phyloP scores from a whole-genome alignment of 176 grass and related monocot species.

The Saccharum officinarum region DNA sequence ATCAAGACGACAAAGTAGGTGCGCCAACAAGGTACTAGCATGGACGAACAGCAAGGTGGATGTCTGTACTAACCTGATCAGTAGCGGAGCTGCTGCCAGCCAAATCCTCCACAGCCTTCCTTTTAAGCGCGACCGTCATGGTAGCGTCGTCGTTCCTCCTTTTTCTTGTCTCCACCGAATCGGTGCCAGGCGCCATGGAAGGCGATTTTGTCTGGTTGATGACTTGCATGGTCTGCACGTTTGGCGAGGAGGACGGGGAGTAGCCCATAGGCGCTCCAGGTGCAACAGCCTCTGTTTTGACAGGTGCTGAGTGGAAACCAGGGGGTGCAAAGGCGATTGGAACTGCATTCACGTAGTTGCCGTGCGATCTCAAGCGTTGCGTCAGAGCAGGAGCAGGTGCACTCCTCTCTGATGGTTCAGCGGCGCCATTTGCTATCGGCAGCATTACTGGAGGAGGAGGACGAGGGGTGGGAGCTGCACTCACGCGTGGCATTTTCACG shows the following conservation, averaged over 20 bases:
- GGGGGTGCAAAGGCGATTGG: slow-evolving; percentile 8
- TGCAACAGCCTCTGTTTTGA: neutral
- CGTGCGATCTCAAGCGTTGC: neutral
- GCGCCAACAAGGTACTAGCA: neutral
- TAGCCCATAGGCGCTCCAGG: neutral
- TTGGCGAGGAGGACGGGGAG: neutral
- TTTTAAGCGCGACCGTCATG: neutral
- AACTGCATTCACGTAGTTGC: neutral
- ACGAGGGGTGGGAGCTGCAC: neutral
- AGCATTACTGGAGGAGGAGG: neutral
- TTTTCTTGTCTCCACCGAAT: slow-evolving; percentile 23
- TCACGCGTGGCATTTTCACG: neutral
- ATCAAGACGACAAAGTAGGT: neutral
- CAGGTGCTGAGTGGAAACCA: neutral
- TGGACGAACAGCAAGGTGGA: neutral
- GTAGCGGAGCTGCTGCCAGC: neutral
- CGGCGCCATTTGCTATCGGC: neutral
- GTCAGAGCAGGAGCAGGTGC: neutral
- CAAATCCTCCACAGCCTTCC: neutral
- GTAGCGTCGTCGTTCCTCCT: neutral
- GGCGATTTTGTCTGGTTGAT: neutral
- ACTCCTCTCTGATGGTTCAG: neutral
- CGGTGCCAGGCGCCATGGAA: neutral
- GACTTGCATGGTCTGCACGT: neutral
- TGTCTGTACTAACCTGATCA: slow-evolving; percentile 18